Evolutionary conservation across 805 yeast genomes (phyloP), one percentile per base, ranked within the genome.

Genomic region (Nakazawaea siamensis): DNA sequence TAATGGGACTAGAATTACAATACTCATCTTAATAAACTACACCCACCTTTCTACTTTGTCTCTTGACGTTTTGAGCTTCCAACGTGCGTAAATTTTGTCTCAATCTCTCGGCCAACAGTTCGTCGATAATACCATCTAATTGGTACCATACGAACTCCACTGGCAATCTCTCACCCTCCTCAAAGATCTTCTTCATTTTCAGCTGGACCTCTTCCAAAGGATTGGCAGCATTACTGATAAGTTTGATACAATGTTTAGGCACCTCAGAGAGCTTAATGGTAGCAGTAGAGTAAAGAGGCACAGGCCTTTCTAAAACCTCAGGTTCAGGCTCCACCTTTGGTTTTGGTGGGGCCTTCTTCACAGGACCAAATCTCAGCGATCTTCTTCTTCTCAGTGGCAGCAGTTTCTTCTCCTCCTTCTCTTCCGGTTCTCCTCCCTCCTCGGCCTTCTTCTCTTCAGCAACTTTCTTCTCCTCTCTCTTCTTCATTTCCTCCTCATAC

Each of bases 91-190:
- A 54, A 37, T 73, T 76, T 30, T 64, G 62, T 45, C 94, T 65
- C 26, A 81, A 53, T 6, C 64, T 62, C 46, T 83, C 92, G 0
- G 83, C 82, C 31, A 81, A 46, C 1, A 57, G 55, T 43, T 77
- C 84, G 51, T 83, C 92, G 35, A 74, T 71, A 30, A 71, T 66
- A 1, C 86, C 88, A 53, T 82, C 92, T 9, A 90, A 64, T 46
- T 82, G 85, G 48, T 80, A 84, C 95, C 96, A 87, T 15, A 86
- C 60, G 50, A 80, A 71, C 45, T 74, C 73, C 23, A 72, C 72
- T 5, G 79, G 60, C 3, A 76, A 57, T 39, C 86, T 65, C 1
- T 64, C 62, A 2, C 95, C 95, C 14, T 56, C 60, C 12, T 62
- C 60, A 37, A 86, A 52, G 4, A 79, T 69, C 8, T 65, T 58